phyloP scores from a whole-genome alignment of 352 stramenopile genomes.

The Phytophthora sp. region DNA sequence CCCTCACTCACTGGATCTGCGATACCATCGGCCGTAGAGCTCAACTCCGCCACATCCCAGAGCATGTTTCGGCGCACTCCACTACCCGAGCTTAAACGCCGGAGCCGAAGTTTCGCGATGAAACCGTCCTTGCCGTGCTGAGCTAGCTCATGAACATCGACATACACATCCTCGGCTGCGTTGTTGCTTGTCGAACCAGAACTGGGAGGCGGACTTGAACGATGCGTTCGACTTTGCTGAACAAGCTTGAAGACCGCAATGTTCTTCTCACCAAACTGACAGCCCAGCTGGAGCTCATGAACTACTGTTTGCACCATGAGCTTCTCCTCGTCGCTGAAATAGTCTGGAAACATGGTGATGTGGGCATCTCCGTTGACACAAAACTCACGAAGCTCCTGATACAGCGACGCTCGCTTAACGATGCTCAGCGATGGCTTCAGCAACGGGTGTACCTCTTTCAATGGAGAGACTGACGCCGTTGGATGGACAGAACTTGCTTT shows the following conservation, averaged over 20 bases:
- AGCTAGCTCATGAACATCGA: conserved; percentile 71
- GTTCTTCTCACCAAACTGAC: conserved; percentile 68
- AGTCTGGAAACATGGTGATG: conserved; percentile 74
- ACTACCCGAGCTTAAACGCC: conserved; percentile 59
- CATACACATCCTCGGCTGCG: conserved; percentile 62
- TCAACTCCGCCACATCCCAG: conserved; percentile 74
- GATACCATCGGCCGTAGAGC: conserved; percentile 52
- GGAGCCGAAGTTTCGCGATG: conserved; percentile 61
- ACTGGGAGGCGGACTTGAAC: not conserved
- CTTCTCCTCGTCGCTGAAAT: conserved; percentile 65
- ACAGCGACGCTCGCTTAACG: conserved; percentile 50
- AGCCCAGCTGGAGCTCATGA: conserved; percentile 57
- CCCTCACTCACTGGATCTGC: conserved; percentile 65
- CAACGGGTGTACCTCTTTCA: conserved; percentile 9
- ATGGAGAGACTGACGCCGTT: conserved; percentile 6
- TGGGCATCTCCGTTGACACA: conserved; percentile 43
- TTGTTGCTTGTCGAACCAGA: conserved; percentile 2
- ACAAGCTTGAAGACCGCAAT: conserved; percentile 66
- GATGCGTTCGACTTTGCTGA: conserved; percentile 13
- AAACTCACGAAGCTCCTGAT: conserved; percentile 73
- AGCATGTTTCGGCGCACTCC: conserved; percentile 77
- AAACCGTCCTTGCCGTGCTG: conserved; percentile 81
- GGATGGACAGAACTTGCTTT: conserved; percentile 11
- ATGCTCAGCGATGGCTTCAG: conserved; percentile 12
- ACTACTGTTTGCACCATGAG: conserved; percentile 55